These are phyloP conservation scores for Hymenoscyphus albidus DNA, from an alignment of 2,329 filamentous ascomycete genomes.

Conservation along the genomic window DNA sequence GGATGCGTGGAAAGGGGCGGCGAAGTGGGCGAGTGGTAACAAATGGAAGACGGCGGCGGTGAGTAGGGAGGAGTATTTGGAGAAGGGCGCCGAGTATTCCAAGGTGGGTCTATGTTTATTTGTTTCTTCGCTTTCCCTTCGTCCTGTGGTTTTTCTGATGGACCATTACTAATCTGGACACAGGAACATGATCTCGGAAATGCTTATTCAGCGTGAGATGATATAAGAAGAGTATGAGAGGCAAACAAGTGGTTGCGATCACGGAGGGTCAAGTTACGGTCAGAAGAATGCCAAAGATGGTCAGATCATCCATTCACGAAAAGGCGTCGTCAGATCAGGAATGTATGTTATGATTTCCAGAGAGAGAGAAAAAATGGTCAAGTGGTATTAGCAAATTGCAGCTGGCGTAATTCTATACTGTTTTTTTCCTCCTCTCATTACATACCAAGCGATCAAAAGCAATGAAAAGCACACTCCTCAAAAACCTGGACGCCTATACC, in stretches of 20 bases:
- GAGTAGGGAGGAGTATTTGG: slow-evolving; percentile 76
- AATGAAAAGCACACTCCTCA: neutral
- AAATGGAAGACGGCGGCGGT: slow-evolving; percentile 64
- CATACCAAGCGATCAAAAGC: neutral
- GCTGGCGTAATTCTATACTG: neutral
- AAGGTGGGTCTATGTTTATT: slow-evolving; percentile 51
- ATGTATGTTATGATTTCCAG: neutral
- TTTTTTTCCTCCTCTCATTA: neutral
- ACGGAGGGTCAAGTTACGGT: neutral
- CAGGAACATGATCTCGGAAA: slow-evolving; percentile 67
- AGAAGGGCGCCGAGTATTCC: slow-evolving; percentile 92
- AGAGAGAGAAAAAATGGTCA: neutral
- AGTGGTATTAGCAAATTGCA: neutral
- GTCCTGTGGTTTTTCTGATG: neutral
- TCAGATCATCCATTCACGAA: neutral
- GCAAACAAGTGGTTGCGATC: neutral
- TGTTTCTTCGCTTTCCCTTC: neutral
- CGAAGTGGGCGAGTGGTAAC: slow-evolving; percentile 67
- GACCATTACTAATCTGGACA: neutral
- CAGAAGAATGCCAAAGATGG: neutral
- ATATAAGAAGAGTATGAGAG: neutral
- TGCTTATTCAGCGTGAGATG: slow-evolving; percentile 40
- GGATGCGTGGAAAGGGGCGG: slow-evolving; percentile 92
- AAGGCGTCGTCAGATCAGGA: neutral
- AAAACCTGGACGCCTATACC: neutral